Evolutionary conservation across 2,329 filamentous ascomycete genomes (phyloP).

Genomic region (Beauveria rudraprayagi): DNA sequence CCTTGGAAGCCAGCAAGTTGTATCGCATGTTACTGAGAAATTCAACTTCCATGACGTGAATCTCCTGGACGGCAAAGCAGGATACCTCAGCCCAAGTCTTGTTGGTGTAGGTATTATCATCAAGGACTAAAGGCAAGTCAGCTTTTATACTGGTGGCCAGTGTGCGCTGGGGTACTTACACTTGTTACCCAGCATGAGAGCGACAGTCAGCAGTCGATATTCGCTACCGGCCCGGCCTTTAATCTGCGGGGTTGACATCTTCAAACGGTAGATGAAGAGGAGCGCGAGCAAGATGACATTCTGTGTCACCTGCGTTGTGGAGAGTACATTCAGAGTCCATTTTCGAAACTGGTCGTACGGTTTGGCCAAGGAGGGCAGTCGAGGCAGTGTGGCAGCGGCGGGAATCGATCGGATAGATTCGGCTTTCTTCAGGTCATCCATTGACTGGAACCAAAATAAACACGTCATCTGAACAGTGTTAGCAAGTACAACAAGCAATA

Average conservation of each 20-base stretch:
- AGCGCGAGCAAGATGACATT: constrained; percentile 89
- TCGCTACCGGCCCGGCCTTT: constrained; percentile 91
- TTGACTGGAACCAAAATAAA: constrained; percentile 94
- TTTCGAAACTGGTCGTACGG: constrained; percentile 78
- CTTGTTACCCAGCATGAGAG: constrained; percentile 96
- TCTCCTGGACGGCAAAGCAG: constrained; percentile 84
- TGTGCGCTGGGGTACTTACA: constrained; percentile 45
- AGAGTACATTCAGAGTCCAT: constrained; percentile 86
- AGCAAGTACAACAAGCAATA: neutral
- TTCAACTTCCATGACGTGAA: constrained; percentile 99
- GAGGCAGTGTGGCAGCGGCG: constrained; percentile 32
- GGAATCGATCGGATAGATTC: constrained; percentile 48
- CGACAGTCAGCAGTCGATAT: constrained; percentile 85
- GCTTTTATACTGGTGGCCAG: constrained; percentile 16
- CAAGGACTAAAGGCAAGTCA: constrained; percentile 54
- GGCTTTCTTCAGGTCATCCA: constrained; percentile 67
- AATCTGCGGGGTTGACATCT: constrained; percentile 80
- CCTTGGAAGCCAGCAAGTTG: constrained; percentile 76
- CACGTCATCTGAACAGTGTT: constrained; percentile 65
- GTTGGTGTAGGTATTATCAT: constrained; percentile 99
- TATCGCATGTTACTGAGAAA: constrained; percentile 98
- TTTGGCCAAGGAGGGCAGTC: constrained; percentile 62
- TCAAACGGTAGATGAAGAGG: constrained; percentile 87
- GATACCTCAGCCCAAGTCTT: constrained; percentile 99
- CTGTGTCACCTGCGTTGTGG: constrained; percentile 91